Evolutionary conservation across 2,329 filamentous ascomycete genomes (phyloP).

Genomic region (Pyrenochaeta sp.): DNA sequence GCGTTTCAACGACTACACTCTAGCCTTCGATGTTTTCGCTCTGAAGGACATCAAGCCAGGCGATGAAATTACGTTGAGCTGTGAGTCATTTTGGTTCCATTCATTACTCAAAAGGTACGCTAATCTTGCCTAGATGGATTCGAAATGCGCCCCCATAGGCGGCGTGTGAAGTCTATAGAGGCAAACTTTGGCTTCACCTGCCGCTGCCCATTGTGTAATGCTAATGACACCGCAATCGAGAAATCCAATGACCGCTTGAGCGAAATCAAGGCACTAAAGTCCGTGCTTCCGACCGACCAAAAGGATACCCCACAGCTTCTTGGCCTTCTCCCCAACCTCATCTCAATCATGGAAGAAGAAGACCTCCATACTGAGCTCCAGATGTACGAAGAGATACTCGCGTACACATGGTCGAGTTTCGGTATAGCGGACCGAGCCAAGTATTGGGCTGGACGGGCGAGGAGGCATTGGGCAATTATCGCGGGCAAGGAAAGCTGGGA

Average conservation of each 20-base stretch:
- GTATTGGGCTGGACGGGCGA: conserved; percentile 39
- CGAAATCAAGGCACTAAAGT: conserved; percentile 37
- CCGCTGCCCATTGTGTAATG: conserved; percentile 39
- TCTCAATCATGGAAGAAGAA: conserved; percentile 39
- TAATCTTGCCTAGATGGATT: conserved; percentile 33
- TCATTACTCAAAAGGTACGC: neutral
- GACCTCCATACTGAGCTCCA: conserved; percentile 32
- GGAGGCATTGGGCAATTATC: conserved; percentile 34
- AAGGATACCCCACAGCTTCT: conserved; percentile 32
- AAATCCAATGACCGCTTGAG: conserved; percentile 37
- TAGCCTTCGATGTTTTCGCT: conserved; percentile 39
- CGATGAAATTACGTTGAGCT: conserved; percentile 43
- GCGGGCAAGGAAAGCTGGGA: conserved; percentile 39
- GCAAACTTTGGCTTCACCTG: conserved; percentile 42
- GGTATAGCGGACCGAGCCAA: conserved; percentile 35
- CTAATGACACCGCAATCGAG: conserved; percentile 16
- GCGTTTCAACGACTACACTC: conserved; percentile 41
- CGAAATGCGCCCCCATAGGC: conserved; percentile 20
- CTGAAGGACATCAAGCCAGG: conserved; percentile 37
- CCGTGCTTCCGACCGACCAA: conserved; percentile 29
- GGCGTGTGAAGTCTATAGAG: conserved; percentile 29
- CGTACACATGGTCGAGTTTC: conserved; percentile 41
- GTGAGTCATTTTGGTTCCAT: conserved; percentile 17
- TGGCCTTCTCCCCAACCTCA: conserved; percentile 32
- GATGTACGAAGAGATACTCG: conserved; percentile 43